Evolutionary conservation across 352 stramenopile species (phyloP), one percentile per base, ranked within the genome.

Genomic region (Pythium sukuiense): DNA sequence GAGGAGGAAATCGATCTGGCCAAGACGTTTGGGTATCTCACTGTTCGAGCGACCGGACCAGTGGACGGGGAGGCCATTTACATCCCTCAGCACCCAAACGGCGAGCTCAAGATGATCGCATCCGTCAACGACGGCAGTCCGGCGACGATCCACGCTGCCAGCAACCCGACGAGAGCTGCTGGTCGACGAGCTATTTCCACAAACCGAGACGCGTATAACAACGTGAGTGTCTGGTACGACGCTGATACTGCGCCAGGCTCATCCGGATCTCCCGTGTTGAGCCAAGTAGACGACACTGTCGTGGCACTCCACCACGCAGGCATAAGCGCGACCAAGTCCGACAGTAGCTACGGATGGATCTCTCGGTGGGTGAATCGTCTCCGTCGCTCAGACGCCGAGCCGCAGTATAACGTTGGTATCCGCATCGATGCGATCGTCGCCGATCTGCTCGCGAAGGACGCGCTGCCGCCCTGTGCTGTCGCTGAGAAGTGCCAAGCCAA

Each of bases 191-290:
- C 20, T 24, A 24, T 24, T 24, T 24, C 20, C 20, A 24, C 20
- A 24, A 24, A 24, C 20, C 20, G 20, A 24, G 20, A 24, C 20
- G 20, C 20, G 20, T 24, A 24, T 24, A 24, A 24, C 39, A 71
- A 76, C 33, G 52, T 59, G 20, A 74, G 79, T 18, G 81, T 90
- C 27, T 79, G 70, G 49, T 92, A 92, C 65, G 86, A 85, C 67
- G 81, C 80, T 30, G 84, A 92, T 60, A 90, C 84, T 33, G 62
- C 78, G 41, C 79, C 79, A 52, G 83, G 83, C n/a, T 89, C 83
- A 12, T 90, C 81, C 6, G 81, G 81, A 9, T 87, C 81, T 27
- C 81, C 81, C 0, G 81, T 89, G 30, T 52, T 89, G 29, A 87
- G 79, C 62, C 77, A 70, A 35, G 64, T 68, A 46, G 83, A 92